Percentiles rank a stretch among this genome's conserved stretches.
These are phyloP conservation scores for Aspergillus affinis DNA, from an alignment of 495 filamentous ascomycete genomes.

Conservation along the genomic window DNA sequence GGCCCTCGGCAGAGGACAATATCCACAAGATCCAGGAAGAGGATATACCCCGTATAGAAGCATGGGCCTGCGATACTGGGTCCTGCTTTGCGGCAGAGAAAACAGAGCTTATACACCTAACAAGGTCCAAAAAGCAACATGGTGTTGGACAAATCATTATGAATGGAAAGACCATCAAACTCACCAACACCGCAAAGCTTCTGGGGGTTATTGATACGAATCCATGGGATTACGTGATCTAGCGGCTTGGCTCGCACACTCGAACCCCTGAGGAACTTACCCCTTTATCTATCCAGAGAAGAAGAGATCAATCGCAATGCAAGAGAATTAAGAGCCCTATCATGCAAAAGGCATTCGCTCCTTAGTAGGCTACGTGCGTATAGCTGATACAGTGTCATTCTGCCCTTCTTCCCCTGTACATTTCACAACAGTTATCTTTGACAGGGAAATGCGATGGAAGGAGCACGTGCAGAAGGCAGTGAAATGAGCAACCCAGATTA, in stretches of 20 bases:
- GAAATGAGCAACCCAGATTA: conserved; percentile 20
- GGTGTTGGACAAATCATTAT: conserved; percentile 16
- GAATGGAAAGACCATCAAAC: conserved; percentile 14
- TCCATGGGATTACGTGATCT: no score
- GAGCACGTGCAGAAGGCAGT: conserved; percentile 24
- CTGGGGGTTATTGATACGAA: conserved; percentile 28
- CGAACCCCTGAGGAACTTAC: no score
- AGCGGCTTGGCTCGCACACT: no score
- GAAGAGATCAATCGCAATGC: no score
- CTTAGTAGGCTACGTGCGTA: no score
- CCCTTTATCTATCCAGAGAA: no score
- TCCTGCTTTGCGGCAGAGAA: conserved; percentile 27
- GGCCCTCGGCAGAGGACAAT: conserved; percentile 21
- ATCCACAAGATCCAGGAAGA: conserved; percentile 17
- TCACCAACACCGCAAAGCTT: conserved; percentile 20
- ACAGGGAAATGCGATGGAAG: conserved; percentile 23
- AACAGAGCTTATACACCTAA: conserved; percentile 29
- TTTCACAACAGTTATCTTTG: conserved; percentile 25
- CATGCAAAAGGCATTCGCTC: no score
- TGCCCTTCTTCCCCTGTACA: no score
- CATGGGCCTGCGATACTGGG: conserved; percentile 17
- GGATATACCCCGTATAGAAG: conserved; percentile 24
- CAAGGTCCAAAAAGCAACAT: conserved; percentile 12
- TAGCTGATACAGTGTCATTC: no score
- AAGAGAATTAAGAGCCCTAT: no score